Conservation (phyloP, 495 filamentous ascomycete species). For the Paragyromitra xinjiangensis region DNA sequence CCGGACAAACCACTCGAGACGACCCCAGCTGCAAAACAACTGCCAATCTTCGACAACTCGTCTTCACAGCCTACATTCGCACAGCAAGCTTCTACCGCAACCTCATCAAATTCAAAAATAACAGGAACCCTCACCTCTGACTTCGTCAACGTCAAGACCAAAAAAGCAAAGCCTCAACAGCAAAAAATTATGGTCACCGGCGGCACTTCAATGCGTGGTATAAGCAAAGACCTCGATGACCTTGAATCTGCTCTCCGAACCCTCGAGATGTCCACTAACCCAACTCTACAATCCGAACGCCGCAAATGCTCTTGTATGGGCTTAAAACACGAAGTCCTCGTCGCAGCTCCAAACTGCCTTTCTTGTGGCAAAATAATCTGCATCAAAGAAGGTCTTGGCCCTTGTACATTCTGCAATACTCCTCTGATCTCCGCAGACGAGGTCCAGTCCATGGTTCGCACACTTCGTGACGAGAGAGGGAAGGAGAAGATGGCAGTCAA, state of each 20-base stretch:
- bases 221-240: conserved; percentile 77
- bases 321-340: conserved; percentile 81
- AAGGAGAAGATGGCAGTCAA: conserved; percentile 83
- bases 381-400: conserved; percentile 89
- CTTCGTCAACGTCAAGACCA: conserved; percentile 66
- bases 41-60: background rate
- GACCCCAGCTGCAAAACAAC: conserved; percentile 68
- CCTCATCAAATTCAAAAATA: conserved; percentile 63
- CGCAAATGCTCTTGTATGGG: conserved; percentile 86
- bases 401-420: conserved; percentile 87
- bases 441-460: conserved; percentile 83
- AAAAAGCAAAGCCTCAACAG: conserved; percentile 47
- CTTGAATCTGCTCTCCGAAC: conserved; percentile 90
- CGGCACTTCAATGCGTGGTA: conserved; percentile 78
- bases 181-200: conserved; percentile 72
- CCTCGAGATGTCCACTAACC: conserved; percentile 89
- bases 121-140: conserved; percentile 83
- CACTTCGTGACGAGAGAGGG: conserved; percentile 84
- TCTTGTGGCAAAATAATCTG: conserved; percentile 97
- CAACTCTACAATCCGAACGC: conserved; percentile 66
- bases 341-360: conserved; percentile 88
- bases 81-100: background rate
- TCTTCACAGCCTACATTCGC: background rate
- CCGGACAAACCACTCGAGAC: conserved; percentile 60
- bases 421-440: conserved; percentile 76